Base-by-base conservation (phyloP, 2,329 filamentous ascomycete genomes). In the Penicillium sp. region DNA sequence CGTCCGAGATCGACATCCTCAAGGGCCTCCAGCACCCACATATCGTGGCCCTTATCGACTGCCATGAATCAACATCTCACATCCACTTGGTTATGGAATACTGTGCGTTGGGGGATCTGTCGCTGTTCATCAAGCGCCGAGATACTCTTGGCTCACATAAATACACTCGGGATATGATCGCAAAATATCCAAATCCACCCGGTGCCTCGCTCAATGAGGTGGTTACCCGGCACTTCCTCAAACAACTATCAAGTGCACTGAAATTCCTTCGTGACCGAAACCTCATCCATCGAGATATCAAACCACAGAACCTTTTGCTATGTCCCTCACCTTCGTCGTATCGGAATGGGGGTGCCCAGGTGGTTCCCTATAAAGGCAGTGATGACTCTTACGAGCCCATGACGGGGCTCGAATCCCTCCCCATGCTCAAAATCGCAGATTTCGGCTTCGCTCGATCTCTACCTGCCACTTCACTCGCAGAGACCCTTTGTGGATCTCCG, bases 61-160 rank as follows among this genome's bases (percentile, higher is more conserved):
- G 92, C 78, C 84, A 93, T 73, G 92, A 97, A 74, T 88, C 90
- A 0, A 80, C 85, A 4, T 87, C 88, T 22, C 90, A 96, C 69
- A 97, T 97, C 76, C 94, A 99, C 76, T 84, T 99, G 56, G 88
- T 97, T 61, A 99, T 97, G 93, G 94, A 99, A 77, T 97, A 95
- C 76, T 97, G 94, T 77, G 91, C 96, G 71, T 83, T 99, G 38
- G 93, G 94, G 22, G 94, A 99, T 70, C 78, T 99, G 56, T 96
- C 94, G 11, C 82, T 93, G 51, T 97, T 99, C 75, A 97, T 99
- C 78, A 96, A 94, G 81, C 95, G 94, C 77, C 85, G 93, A 58
- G 87, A 93, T 58, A 89, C 87, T 69, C 84, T 97, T 43, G 83
- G 82, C 42, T 88, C 87, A 48, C 89, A 96, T 70, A 86, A 89